Evolutionary conservation across 2,329 filamentous ascomycete species (phyloP).

Genomic region (Penicillium sp.): DNA sequence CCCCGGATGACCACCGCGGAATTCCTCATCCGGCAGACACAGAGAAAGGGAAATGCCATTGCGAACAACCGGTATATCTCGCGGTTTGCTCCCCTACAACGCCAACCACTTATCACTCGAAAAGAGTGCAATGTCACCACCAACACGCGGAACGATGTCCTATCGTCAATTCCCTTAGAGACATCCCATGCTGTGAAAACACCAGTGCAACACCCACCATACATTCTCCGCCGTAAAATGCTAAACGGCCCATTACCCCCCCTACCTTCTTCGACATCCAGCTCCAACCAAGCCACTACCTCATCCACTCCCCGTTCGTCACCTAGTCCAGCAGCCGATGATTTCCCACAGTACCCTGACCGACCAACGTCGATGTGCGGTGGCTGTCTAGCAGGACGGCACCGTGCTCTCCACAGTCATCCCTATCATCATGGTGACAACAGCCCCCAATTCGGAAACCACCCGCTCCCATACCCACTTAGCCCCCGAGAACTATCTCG

Average conservation of each 20-base stretch:
- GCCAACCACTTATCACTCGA: neutral
- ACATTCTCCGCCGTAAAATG: neutral
- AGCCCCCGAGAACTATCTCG: neutral
- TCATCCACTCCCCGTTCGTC: neutral
- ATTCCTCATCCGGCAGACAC: neutral
- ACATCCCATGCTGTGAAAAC: neutral
- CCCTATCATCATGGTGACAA: neutral
- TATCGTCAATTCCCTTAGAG: neutral
- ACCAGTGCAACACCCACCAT: neutral
- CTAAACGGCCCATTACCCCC: neutral
- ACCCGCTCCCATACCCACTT: neutral
- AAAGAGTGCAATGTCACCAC: neutral
- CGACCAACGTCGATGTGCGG: neutral
- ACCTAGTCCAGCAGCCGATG: neutral
- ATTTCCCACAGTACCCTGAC: neutral
- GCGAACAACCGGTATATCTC: neutral
- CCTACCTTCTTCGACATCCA: neutral
- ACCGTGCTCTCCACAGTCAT: neutral
- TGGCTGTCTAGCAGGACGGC: neutral
- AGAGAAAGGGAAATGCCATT: neutral
- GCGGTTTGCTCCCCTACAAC: neutral
- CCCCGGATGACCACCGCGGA: neutral
- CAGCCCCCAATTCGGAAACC: neutral
- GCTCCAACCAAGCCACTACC: no score
- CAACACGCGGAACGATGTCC: neutral